Evolutionary conservation across 805 yeast species (phyloP).

Genomic region (Saccharomyces mikatae): DNA sequence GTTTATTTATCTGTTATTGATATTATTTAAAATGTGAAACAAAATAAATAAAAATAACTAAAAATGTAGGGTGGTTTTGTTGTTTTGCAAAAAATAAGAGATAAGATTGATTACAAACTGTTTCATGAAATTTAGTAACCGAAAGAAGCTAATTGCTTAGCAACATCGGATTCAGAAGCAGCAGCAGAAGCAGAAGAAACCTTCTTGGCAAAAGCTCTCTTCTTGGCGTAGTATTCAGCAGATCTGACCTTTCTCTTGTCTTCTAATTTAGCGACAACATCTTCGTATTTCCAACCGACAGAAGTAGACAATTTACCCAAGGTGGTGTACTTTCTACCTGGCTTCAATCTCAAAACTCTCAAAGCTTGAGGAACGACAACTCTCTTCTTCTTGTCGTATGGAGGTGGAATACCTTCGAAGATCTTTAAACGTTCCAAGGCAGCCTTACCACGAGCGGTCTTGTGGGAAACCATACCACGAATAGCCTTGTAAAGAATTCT

Average conservation of each 20-base stretch:
- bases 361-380: constrained; percentile 99
- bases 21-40: background rate
- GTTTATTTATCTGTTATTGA: constrained; percentile 4
- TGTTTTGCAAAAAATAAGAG: constrained; percentile 11
- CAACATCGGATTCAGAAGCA: constrained; percentile 83
- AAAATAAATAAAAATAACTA: constrained; percentile 5
- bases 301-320: constrained; percentile 92
- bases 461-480: constrained; percentile 99
- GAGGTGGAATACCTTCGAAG: constrained; percentile 99
- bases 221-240: constrained; percentile 98
- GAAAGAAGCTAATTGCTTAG: constrained; percentile 88
- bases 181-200: constrained; percentile 77
- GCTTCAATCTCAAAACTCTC: constrained; percentile 97
- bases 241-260: constrained; percentile 98
- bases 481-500: constrained; percentile 99
- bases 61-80: constrained; percentile 2
- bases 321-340: constrained; percentile 99
- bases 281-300: constrained; percentile 99
- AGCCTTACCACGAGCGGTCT: constrained; percentile 99
- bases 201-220: constrained; percentile 94
- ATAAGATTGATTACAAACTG: constrained; percentile 7
- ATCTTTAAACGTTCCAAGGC: constrained; percentile 99
- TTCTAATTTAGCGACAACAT: constrained; percentile 93
- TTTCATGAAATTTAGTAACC: constrained; percentile 71
- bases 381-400: constrained; percentile 99